Conservation (phyloP, 768 basidiomycete species). For the Leccinum truebloodii region DNA sequence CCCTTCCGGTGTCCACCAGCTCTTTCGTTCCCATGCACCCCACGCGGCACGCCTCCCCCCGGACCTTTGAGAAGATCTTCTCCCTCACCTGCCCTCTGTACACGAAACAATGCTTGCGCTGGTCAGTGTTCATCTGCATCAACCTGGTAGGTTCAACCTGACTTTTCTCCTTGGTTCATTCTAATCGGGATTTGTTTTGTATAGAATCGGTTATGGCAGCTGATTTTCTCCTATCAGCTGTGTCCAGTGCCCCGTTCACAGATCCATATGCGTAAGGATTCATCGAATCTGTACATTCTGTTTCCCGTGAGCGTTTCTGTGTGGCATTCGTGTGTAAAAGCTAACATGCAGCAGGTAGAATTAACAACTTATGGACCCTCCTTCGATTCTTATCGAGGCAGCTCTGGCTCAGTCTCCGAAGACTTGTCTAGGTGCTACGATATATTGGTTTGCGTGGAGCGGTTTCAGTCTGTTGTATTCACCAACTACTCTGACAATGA, state of each 20-base stretch:
- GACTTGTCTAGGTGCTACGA: not conserved
- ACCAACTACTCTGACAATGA: not conserved
- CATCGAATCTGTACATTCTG: slow-evolving; percentile 27
- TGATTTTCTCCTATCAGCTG: not conserved
- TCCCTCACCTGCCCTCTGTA: slow-evolving; percentile 38
- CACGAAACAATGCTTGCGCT: slow-evolving; percentile 25
- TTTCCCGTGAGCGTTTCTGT: too few relatives aligned
- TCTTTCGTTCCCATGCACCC: too few relatives aligned
- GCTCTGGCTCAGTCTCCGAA: not conserved
- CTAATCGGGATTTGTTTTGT: not conserved
- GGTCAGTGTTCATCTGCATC: slow-evolving; percentile 37
- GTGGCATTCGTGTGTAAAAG: not conserved
- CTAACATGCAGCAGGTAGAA: slow-evolving; percentile 18
- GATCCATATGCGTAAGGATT: slow-evolving; percentile 22
- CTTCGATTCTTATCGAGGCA: not conserved
- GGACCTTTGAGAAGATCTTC: slow-evolving; percentile 38
- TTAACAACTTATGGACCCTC: slow-evolving; percentile 13
- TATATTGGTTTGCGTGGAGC: not conserved
- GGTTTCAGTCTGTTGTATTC: not conserved
- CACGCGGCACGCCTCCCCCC: too few relatives aligned
- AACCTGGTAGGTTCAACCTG: slow-evolving; percentile 31
- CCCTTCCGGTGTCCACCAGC: too few relatives aligned
- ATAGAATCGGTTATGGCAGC: slow-evolving; percentile 34
- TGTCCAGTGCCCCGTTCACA: too few relatives aligned
- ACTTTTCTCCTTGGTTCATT: not conserved